Base-by-base conservation (phyloP, 495 filamentous ascomycete species). In the Trichoderma reesei region DNA sequence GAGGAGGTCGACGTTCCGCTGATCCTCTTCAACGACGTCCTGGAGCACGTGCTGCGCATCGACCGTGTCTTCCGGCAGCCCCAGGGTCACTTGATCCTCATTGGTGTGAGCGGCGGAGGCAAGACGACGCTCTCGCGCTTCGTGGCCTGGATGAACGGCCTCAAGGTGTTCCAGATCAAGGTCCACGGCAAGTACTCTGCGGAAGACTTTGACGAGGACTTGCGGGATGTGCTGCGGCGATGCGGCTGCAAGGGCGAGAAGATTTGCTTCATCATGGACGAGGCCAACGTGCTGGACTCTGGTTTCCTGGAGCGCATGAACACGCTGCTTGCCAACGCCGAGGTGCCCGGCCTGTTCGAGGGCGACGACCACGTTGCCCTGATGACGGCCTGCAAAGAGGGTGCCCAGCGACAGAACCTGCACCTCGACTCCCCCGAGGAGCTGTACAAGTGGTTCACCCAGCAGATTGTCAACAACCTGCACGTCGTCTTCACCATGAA, bases 401-500 rank as follows among this genome's bases (percentile, higher is more conserved):
- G 94, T 56, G 94, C 94, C 13, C 95, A 98, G 73, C 87, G 94
- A 10, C 95, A 99, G 79, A 94, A 94, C 13, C 78, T 96, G 48
- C 83, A 98, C 54, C 84, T 98, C 0, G 94, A 99, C 76, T 97
- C 92, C 0, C 91, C 96, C 71, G 94, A 99, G 78, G 94, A 99
- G 77, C 81, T 98, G 2, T 98, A 99, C 81, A 97, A 96, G 76
- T 99, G 94, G 94, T 99, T 99, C 78, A 99, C 95, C 0, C 89
- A 95, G 65, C 94, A 99, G 76, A 98, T 99, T 67, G 89, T 97
- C 73, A 96, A 95, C 83, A 99, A 99, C 71, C 76, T 99, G 46
- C 94, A 99, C 71, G 95, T 99, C 64, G 94, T 99, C 42, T 98
- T 99, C 71, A 99, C 94, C 2, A 99, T 99, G 94, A 99, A 99